Conservation (phyloP, 1,139 yeast genomes). For the Diutina mesorugosa region DNA sequence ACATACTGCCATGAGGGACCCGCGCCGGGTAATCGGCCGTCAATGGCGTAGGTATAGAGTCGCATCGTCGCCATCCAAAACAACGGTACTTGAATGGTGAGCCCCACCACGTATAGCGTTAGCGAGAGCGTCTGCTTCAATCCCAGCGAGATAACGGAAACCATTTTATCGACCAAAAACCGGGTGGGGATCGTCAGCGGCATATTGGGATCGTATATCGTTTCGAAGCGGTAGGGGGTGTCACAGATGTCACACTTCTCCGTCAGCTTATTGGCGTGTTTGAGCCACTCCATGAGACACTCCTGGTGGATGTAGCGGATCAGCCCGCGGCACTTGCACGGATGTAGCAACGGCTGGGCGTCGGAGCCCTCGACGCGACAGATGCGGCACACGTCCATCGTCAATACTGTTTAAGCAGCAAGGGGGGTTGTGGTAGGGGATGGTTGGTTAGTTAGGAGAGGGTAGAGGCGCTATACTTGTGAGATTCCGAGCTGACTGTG, state of each 20-base stretch:
- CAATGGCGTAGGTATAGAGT: constrained; percentile 40
- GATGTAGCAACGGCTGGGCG: constrained; percentile 75
- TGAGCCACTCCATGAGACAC: constrained; percentile 82
- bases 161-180: constrained; percentile 28
- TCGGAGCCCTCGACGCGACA: constrained; percentile 85
- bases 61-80: constrained; percentile 43
- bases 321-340: constrained; percentile 90
- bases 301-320: constrained; percentile 89
- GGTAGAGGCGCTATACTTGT: no score
- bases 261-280: constrained; percentile 43
- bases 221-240: constrained; percentile 57
- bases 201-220: constrained; percentile 58
- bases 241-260: constrained; percentile 85
- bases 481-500: no score
- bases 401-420: no score
- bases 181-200: constrained; percentile 51
- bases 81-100: constrained; percentile 42
- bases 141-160: constrained; percentile 14
- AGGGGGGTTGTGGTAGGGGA: no score
- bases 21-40: constrained; percentile 32
- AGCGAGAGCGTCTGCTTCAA: constrained; percentile 16
- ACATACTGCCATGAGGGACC: constrained; percentile 4
- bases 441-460: not conserved
- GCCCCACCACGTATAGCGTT: constrained; percentile 22
- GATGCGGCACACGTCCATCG: constrained; percentile 56